Evolutionary conservation across 108 stramenopile genomes (phyloP).

Genomic region (Schizochytrium sp.): DNA sequence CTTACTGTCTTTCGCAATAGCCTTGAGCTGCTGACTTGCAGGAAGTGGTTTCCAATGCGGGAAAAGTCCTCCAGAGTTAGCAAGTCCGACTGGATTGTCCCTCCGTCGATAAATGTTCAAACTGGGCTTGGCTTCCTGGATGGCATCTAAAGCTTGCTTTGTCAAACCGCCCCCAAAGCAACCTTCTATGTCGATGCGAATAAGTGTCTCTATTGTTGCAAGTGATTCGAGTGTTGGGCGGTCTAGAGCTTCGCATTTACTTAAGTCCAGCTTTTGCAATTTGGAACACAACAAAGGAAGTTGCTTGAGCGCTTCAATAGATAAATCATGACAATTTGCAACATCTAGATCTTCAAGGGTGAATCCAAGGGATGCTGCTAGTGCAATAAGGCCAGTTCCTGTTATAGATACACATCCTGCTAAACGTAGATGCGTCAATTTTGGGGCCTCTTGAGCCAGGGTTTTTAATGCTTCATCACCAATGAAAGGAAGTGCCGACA

Average conservation of each 20-base stretch:
- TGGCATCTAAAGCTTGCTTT: background rate
- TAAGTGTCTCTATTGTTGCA: background rate
- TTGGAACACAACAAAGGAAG: background rate
- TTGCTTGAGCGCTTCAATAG: background rate
- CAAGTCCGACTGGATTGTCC: background rate
- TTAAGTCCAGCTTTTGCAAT: background rate
- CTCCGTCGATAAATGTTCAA: background rate
- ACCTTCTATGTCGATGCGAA: background rate
- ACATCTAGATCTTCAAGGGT: background rate
- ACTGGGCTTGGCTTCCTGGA: background rate
- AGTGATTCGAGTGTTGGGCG: background rate
- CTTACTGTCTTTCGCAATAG: slow-evolving; percentile 51
- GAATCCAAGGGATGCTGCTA: background rate
- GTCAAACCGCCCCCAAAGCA: background rate
- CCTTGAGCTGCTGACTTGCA: slow-evolving; percentile 22
- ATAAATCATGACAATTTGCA: background rate
- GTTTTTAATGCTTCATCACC: background rate
- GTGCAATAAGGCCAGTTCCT: background rate
- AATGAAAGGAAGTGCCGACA: background rate
- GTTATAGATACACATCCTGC: background rate
- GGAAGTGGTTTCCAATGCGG: slow-evolving; percentile 54
- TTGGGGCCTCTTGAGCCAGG: background rate
- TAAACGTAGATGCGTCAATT: background rate
- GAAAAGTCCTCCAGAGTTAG: slow-evolving; percentile 7
- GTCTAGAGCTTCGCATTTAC: background rate